A percentile compares a stretch with the other conserved stretches of the same genome.
Evolutionary conservation across 2,329 filamentous ascomycete species (phyloP).

Genomic region (Fusarium citri): DNA sequence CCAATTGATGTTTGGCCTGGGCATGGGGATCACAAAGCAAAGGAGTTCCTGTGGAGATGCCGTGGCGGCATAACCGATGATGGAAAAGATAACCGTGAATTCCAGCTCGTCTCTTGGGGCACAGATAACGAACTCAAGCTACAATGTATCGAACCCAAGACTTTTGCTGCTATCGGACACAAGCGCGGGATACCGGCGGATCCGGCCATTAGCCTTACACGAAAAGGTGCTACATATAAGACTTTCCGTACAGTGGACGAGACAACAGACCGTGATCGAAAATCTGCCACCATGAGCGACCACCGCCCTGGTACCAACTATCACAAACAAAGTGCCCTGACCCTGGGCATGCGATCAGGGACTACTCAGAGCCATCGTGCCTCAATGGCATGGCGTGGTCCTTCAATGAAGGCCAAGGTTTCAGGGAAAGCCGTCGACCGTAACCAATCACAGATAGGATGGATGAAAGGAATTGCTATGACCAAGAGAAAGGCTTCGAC

Average conservation of each 20-base stretch:
- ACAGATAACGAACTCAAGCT: conserved; percentile 85
- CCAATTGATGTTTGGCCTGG: conserved; percentile 70
- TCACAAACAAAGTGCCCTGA: conserved; percentile 58
- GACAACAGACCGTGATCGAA: conserved; percentile 66
- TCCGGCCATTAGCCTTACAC: conserved; percentile 76
- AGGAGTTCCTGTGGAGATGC: conserved; percentile 91
- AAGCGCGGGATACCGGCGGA: conserved; percentile 74
- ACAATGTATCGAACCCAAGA: conserved; percentile 75
- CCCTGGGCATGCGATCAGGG: conserved; percentile 57
- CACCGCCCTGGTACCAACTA: conserved; percentile 61
- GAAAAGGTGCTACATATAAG: conserved; percentile 86
- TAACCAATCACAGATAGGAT: conserved; percentile 70
- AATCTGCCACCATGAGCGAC: conserved; percentile 71
- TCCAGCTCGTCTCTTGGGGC: conserved; percentile 93
- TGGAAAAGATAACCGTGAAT: conserved; percentile 84
- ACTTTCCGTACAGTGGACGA: conserved; percentile 82
- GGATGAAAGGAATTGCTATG: conserved; percentile 77
- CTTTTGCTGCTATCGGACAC: conserved; percentile 77
- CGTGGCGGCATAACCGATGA: conserved; percentile 76
- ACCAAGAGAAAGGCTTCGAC: conserved; percentile 63
- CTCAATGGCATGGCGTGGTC: conserved; percentile 62
- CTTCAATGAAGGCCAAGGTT: conserved; percentile 69
- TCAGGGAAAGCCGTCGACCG: conserved; percentile 57
- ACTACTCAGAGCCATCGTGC: conserved; percentile 46
- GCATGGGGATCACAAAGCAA: conserved; percentile 76